Conservation (phyloP, 2,329 filamentous ascomycete species). For the Pestalotiopsis sp. region DNA sequence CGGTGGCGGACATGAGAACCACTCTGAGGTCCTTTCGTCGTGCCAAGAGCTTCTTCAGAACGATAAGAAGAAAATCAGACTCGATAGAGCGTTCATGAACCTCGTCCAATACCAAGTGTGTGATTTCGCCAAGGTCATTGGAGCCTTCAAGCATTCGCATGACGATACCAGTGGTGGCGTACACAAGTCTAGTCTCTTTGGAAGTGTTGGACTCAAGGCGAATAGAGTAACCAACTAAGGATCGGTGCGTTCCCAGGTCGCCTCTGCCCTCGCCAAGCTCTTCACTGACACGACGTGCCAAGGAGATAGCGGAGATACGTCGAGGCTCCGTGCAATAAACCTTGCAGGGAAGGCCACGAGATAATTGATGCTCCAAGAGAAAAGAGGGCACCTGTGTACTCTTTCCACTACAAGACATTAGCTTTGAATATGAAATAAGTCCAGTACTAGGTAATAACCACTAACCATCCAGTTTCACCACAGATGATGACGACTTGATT, state of each 20-base stretch:
- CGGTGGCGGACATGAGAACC: conserved; percentile 95
- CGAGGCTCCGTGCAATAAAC: conserved; percentile 95
- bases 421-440: conserved; percentile 9
- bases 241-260: conserved; percentile 79
- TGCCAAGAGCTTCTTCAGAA: conserved; percentile 78
- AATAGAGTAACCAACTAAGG: conserved; percentile 92
- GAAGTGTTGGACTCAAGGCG: conserved; percentile 86
- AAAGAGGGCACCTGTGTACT: conserved; percentile 97
- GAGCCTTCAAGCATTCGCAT: conserved; percentile 95
- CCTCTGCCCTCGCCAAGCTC: conserved; percentile 84
- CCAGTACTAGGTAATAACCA: background rate
- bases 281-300: conserved; percentile 90
- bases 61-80: conserved; percentile 92
- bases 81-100: conserved; percentile 97
- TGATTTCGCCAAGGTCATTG: conserved; percentile 83
- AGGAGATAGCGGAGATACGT: conserved; percentile 91
- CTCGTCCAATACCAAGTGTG: conserved; percentile 94
- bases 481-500: conserved; percentile 91
- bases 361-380: conserved; percentile 84
- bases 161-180: conserved; percentile 90
- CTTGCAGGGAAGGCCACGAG: conserved; percentile 78
- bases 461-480: conserved; percentile 86
- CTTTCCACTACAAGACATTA: conserved; percentile 64
- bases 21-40: conserved; percentile 84
- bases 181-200: conserved; percentile 80